Base-by-base conservation (phyloP, 2,329 filamentous ascomycete species). In the Bipolaris bicolor region DNA sequence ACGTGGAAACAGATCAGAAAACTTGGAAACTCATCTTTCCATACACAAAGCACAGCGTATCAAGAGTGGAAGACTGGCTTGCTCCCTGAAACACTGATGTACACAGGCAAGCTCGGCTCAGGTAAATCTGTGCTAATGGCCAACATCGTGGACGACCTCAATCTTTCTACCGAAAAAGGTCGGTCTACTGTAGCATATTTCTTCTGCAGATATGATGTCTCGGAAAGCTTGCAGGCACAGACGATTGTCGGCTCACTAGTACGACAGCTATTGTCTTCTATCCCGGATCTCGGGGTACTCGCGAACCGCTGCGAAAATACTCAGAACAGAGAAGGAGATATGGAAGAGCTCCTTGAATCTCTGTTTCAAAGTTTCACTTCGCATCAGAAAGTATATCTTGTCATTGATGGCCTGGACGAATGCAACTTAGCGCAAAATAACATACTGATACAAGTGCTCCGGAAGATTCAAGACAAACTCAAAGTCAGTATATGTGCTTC, bases 61-160 rank as follows among this genome's bases (percentile, higher is more conserved):
- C 40, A 60, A 39, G 41, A 64, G 5, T 77, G 72, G 75, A 77
- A 61, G 62, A 39, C 51, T 9, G n/a, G 39, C 24, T 22, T 49
- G 16, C 18, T 52, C 22, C 62, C 72, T 29, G 61, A 49, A 37
- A 77, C 77, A 0, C 55, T 82, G 0, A 1, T 80, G 0, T 76
- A 66, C 29, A 70, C 50, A 9, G 79, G 79, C 4, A 80, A 78
- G 43, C 65, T 82, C 0, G 80, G 80, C 1, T 77, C 75, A 0
- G 80, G 80, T 0, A 82, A 82, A 54, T 80, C 80, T 0, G 78
- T 82, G 1, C 48, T 78, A 7, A 45, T 81, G 3, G 79, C 80
- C 1, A 82, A 81, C 49, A 72, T 82, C 0, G 69, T 82, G 1
- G 64, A 71, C n/a, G 61, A 72, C 22, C 62, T 72, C 9, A 58